Evolutionary conservation across 257 asterid species (phyloP).

Genomic region (Ilex aquifolium): DNA sequence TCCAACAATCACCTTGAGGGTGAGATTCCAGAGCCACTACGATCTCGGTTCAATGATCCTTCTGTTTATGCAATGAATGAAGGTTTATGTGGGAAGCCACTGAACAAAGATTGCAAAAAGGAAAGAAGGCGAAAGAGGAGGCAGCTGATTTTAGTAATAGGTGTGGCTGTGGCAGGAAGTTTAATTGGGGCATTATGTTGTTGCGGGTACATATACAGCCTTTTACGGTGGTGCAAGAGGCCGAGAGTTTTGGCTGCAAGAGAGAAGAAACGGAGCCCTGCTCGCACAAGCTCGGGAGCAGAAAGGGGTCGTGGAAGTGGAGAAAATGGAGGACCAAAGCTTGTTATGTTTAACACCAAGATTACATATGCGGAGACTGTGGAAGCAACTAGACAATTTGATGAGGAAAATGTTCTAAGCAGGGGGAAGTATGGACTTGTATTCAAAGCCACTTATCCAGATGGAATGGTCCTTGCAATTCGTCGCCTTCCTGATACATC

Average conservation of each 20-base stretch:
- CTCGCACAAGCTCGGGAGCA: conserved; percentile 44
- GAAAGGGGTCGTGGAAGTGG: conserved; percentile 70
- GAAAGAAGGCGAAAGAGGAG: conserved; percentile 33
- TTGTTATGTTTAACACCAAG: conserved; percentile 73
- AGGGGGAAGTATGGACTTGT: conserved; percentile 62
- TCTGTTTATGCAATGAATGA: conserved; percentile 47
- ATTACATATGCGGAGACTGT: conserved; percentile 67
- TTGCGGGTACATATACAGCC: conserved; percentile 53
- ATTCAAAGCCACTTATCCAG: conserved; percentile 66
- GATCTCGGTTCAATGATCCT: conserved; percentile 58
- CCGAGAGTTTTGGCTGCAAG: conserved; percentile 43
- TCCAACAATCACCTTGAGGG: conserved; percentile 67
- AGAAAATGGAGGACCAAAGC: conserved; percentile 66
- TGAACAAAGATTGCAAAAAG: conserved; percentile 36
- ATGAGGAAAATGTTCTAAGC: conserved; percentile 81
- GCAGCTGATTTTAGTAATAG: conserved; percentile 50
- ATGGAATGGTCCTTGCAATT: conserved; percentile 88
- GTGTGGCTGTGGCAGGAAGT: conserved; percentile 57
- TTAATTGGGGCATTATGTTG: conserved; percentile 50
- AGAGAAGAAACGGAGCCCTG: conserved; percentile 74
- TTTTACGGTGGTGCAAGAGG: conserved; percentile 57
- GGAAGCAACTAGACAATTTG: conserved; percentile 85
- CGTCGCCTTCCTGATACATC: conserved; percentile 68
- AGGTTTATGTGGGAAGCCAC: conserved; percentile 62
- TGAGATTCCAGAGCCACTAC: conserved; percentile 57